phyloP scores from a whole-genome alignment of 805 yeast species.

The Candida dendrica region DNA sequence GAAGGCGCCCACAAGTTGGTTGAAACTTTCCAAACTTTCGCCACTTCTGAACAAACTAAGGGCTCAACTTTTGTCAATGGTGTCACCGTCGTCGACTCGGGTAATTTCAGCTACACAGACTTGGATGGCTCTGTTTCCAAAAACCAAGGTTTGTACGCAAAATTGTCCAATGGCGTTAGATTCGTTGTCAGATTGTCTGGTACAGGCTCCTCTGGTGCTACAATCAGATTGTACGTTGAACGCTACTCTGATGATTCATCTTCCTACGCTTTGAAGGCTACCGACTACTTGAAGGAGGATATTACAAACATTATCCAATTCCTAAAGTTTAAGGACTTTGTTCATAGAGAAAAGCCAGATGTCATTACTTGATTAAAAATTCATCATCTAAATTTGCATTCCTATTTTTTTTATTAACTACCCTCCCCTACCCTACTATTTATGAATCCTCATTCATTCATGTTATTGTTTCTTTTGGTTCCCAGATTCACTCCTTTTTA shows the following conservation, averaged over 20 bases:
- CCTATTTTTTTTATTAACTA: too few species aligned
- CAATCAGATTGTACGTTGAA: constrained; percentile 88
- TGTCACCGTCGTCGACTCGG: constrained; percentile 64
- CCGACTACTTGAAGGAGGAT: constrained; percentile 59
- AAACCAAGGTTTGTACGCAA: constrained; percentile 85
- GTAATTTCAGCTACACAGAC: constrained; percentile 88
- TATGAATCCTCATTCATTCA: background rate
- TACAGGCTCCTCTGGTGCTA: constrained; percentile 97
- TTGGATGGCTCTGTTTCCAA: constrained; percentile 85
- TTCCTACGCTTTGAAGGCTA: constrained; percentile 45
- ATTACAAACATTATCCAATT: constrained; percentile 57
- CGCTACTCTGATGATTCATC: constrained; percentile 60
- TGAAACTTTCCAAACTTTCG: constrained; percentile 36
- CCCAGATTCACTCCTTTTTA: too few species aligned
- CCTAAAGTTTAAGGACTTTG: constrained; percentile 61
- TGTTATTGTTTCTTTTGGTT: too few species aligned
- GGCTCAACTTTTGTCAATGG: constrained; percentile 45
- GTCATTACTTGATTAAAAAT: constrained; percentile 58
- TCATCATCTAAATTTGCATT: background rate
- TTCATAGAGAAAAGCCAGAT: constrained; percentile 83
- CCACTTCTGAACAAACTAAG: constrained; percentile 30
- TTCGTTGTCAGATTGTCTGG: constrained; percentile 90
- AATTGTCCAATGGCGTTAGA: constrained; percentile 74
- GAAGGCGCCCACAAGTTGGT: constrained; percentile 73
- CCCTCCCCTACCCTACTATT: too few species aligned